Base-by-base conservation (phyloP, 208 protist genomes). In the Acanthamoeba sp. region DNA sequence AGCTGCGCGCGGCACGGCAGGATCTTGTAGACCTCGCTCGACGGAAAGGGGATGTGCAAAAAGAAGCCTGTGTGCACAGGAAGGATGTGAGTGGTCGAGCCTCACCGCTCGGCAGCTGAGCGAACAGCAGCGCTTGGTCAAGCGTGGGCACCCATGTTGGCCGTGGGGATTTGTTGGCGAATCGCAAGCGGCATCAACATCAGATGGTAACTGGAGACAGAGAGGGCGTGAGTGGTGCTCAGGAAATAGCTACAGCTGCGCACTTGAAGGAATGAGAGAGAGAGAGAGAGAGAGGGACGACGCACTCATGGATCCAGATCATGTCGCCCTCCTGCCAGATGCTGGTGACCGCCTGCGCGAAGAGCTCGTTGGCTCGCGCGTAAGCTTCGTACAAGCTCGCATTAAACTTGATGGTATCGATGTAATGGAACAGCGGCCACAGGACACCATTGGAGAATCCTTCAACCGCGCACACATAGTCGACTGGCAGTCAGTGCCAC, bases 11-110 rank as follows among this genome's bases (percentile, higher is more conserved):
- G 59, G n/a, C 93, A 85, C 7, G 97, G 97, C 12, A 98, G 78
- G 14, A 97, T 96, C 57, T 96, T 76, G 91, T 97, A 98, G 24
- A 98, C 96, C 62, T 98, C 97, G 40, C 80, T 94, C 16, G 94
- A 93, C 18, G 97, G 97, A 69, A 97, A 98, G 36, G 97, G 97
- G 66, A 98, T 98, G 91, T 98, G 97, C 36, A 98, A 45, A 82
- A 98, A 98, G 96, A 98, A 98, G 2, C 95, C 76, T 85, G 18
- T 1, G 69, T 38, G 64, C 32, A 12, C 6, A 38, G 34, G 2
- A 45, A n/a, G 18, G 22, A 59, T 7, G 52, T 59, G 22, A 59
- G 52, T 5, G n/a, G n/a, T n/a, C n/a, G n/a, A n/a, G n/a, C n/a
- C n/a, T n/a, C n/a, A n/a, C n/a, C n/a, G n/a, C n/a, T n/a, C n/a